These are phyloP conservation scores for Backusella mclennaniae DNA, from an alignment of 192 early-diverging fungal genomes.

Conservation along the genomic window DNA sequence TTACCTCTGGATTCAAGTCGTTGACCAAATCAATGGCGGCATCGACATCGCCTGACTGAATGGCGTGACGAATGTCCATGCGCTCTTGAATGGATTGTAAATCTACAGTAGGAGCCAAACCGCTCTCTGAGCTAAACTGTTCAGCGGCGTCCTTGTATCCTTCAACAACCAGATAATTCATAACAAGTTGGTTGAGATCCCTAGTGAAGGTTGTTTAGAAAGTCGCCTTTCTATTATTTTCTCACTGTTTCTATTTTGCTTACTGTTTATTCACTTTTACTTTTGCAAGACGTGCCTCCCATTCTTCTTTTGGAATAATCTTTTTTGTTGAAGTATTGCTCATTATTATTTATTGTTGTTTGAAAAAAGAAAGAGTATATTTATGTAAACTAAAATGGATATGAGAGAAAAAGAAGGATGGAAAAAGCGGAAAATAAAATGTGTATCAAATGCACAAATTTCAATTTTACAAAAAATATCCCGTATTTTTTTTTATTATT, in stretches of 20 bases:
- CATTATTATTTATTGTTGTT: not conserved
- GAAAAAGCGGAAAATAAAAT: too few relatives aligned
- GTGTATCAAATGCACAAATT: too few relatives aligned
- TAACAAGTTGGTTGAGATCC: slow-evolving; percentile 95
- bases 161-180: slow-evolving; percentile 99
- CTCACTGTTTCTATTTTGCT: not conserved
- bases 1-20: slow-evolving; percentile 96
- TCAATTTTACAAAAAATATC: not conserved
- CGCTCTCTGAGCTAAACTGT: slow-evolving; percentile 89
- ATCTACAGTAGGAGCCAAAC: slow-evolving; percentile 77
- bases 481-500: not conserved
- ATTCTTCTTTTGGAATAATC: slow-evolving; percentile 71
- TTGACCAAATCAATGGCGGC: slow-evolving; percentile 97
- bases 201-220: slow-evolving; percentile 46
- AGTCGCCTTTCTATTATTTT: not conserved
- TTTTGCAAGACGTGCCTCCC: slow-evolving; percentile 80
- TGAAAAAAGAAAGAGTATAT: too few relatives aligned
- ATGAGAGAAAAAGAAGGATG: too few relatives aligned
- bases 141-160: slow-evolving; percentile 99
- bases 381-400: too few relatives aligned
- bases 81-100: slow-evolving; percentile 90
- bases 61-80: slow-evolving; percentile 90
- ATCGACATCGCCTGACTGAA: slow-evolving; percentile 88
- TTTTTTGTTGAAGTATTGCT: slow-evolving; percentile 45
- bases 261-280: slow-evolving; percentile 82